These are phyloP conservation scores for Clarireedia homoeocarpa DNA, from an alignment of 2,329 filamentous ascomycete genomes.

Conservation along the genomic window DNA sequence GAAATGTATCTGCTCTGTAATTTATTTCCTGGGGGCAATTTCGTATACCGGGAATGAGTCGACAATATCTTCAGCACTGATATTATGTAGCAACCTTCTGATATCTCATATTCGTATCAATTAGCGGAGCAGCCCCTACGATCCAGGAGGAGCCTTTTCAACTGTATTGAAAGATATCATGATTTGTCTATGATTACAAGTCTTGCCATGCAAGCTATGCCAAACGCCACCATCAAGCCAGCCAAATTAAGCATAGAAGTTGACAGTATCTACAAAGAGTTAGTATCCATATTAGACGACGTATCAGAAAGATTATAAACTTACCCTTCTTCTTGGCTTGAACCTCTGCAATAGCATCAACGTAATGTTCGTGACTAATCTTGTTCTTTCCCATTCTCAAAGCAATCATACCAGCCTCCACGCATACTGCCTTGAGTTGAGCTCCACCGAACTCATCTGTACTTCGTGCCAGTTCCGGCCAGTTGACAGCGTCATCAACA, in stretches of 20 bases:
- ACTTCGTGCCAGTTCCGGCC: conserved; percentile 88
- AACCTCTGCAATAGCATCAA: conserved; percentile 95
- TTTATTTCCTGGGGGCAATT: neutral
- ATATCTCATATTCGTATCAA: too few species aligned
- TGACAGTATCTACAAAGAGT: conserved; percentile 22
- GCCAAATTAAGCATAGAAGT: conserved; percentile 25
- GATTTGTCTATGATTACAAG: conserved; percentile 28
- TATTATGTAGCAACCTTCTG: too few species aligned
- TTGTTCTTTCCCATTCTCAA: conserved; percentile 90
- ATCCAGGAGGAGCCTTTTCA: neutral
- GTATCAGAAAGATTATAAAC: neutral
- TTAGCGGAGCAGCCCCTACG: too few species aligned
- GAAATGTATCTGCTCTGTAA: too few species aligned
- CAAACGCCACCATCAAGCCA: conserved; percentile 19
- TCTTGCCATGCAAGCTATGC: conserved; percentile 21
- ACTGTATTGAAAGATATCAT: conserved; percentile 12
- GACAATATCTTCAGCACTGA: neutral
- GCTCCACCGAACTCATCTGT: conserved; percentile 98
- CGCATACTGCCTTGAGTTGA: conserved; percentile 96
- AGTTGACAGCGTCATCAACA: conserved; percentile 88
- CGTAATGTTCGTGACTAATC: conserved; percentile 96
- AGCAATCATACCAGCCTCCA: conserved; percentile 98
- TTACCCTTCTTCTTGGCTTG: conserved; percentile 66
- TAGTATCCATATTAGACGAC: conserved; percentile 25
- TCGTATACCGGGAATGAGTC: neutral